A percentile compares a stretch with the other conserved stretches of the same genome.
Evolutionary conservation across 176 grass and related monocot genomes (phyloP).

Genomic region (Guadua angustifolia): DNA sequence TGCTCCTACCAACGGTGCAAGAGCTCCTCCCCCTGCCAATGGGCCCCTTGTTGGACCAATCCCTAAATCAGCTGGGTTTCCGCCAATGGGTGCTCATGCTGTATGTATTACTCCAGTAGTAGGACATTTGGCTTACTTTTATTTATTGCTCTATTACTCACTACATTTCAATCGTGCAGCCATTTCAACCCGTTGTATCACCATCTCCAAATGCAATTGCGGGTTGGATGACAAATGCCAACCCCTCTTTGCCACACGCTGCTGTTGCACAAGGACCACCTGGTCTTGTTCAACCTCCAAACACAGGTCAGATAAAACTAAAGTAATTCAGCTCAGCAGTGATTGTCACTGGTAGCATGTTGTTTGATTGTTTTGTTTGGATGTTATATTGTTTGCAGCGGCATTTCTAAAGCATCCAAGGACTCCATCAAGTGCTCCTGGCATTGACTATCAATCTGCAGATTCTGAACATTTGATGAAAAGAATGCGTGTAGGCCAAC

Average conservation of each 20-base stretch:
- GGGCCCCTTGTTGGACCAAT: slow-evolving; percentile 94
- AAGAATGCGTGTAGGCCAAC: slow-evolving; percentile 93
- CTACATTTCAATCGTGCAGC: slow-evolving; percentile 52
- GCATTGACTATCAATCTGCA: slow-evolving; percentile 93
- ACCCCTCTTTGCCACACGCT: slow-evolving; percentile 78
- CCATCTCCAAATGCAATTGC: slow-evolving; percentile 95
- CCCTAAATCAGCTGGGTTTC: slow-evolving; percentile 88
- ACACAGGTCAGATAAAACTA: slow-evolving; percentile 60
- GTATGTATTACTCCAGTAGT: slow-evolving; percentile 48
- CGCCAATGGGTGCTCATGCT: slow-evolving; percentile 87
- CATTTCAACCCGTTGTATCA: slow-evolving; percentile 93
- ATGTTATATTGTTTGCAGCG: slow-evolving; percentile 57
- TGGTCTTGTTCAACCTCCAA: slow-evolving; percentile 85
- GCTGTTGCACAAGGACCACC: slow-evolving; percentile 84
- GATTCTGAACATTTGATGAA: slow-evolving; percentile 99
- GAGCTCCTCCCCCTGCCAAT: slow-evolving; percentile 78
- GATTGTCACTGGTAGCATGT: slow-evolving; percentile 12
- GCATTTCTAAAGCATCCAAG: slow-evolving; percentile 95
- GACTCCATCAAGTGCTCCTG: slow-evolving; percentile 78
- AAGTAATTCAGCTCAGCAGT: slow-evolving; percentile 28
- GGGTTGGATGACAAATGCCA: slow-evolving; percentile 98
- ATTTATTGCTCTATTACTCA: slow-evolving; percentile 27
- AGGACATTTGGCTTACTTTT: slow-evolving; percentile 3
- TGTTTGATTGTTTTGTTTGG: slow-evolving; percentile 39
- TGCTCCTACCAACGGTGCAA: slow-evolving; percentile 80